phyloP scores from a whole-genome alignment of 345 rosid genomes.

The Populus pruinosa region DNA sequence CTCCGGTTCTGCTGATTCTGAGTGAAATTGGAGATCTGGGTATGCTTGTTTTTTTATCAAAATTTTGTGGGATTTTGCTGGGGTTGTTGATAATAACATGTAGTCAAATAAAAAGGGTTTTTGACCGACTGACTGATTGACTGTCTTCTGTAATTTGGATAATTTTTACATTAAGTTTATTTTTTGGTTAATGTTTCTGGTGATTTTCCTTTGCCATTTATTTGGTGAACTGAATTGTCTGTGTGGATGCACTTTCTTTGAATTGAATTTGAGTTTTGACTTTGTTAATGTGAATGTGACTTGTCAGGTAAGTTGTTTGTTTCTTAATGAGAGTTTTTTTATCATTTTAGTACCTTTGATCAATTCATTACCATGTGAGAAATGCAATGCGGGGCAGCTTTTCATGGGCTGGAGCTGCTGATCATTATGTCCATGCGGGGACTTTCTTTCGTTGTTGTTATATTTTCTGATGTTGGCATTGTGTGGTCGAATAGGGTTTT shows the following conservation, averaged over 20 bases:
- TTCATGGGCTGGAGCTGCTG: neutral
- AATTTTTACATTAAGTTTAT: neutral
- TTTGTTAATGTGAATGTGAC: neutral
- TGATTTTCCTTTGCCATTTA: neutral
- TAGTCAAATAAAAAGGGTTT: slow-evolving; percentile 11
- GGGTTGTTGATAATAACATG: neutral
- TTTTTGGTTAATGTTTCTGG: neutral
- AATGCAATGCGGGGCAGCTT: neutral
- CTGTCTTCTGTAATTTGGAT: neutral
- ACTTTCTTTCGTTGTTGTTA: neutral
- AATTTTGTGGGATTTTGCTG: neutral
- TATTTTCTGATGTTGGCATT: neutral
- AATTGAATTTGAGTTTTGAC: neutral
- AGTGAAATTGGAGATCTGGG: slow-evolving; percentile 6
- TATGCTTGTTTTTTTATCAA: neutral
- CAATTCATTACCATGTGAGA: no score
- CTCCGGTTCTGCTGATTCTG: slow-evolving; percentile 16
- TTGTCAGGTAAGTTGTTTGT: neutral
- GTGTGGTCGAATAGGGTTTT: neutral
- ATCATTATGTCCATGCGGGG: neutral
- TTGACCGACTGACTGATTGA: neutral
- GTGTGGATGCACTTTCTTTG: neutral
- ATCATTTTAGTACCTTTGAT: neutral
- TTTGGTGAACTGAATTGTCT: neutral
- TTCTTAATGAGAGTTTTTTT: neutral